Evolutionary conservation across 2,329 filamentous ascomycete genomes (phyloP), one percentile per base, ranked within the genome.

Genomic region (Huntiella moniliformis): DNA sequence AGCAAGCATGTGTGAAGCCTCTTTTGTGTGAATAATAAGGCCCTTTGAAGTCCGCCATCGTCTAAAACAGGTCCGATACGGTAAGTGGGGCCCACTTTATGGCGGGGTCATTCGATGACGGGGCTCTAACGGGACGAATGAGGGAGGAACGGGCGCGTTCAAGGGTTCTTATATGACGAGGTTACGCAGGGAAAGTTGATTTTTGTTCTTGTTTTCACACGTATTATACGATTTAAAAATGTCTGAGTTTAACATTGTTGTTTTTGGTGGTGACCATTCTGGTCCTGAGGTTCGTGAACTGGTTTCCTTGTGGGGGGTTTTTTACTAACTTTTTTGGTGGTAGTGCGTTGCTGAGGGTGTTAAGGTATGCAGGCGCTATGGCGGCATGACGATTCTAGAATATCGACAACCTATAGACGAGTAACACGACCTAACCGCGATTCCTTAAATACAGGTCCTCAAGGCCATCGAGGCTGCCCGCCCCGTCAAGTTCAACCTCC

Each of bases 261-360:
- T 88, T 49, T 83, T 88, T 60, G 80, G 63, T 44, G 82, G 82
- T 57, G 85, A 92, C 67, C 82, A 91, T 63, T 84, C 79, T 57
- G 83, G 84, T 60, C 84, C 84, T 1, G 83, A 92, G 75, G 82
- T 85, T 63, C 55, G 73, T 55, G 13, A 5, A 42, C 5, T 42
- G n/a, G 34, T 12, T 16, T 33, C 5, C 3, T 3, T 5, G 6
- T 11, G n/a, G 11, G 5, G 13, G n/a, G 13, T 28, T 42, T 10
- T 32, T 42, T 28, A 34, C 31, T 42, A 7, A 33, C 22, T n/a
- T 40, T 15, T 44, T 50, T 36, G n/a, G n/a, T n/a, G n/a, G 49
- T 49, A 62, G 82, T 83, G 94, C 52, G 77, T 85, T 48, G 74
- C 76, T 52, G 86, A 94, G 67, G 85, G 76, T 51, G 65, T 94